Percentiles rank a stretch among this genome's conserved stretches.
Conservation (phyloP, 148 eudicot species). For the Cornus controversa region DNA sequence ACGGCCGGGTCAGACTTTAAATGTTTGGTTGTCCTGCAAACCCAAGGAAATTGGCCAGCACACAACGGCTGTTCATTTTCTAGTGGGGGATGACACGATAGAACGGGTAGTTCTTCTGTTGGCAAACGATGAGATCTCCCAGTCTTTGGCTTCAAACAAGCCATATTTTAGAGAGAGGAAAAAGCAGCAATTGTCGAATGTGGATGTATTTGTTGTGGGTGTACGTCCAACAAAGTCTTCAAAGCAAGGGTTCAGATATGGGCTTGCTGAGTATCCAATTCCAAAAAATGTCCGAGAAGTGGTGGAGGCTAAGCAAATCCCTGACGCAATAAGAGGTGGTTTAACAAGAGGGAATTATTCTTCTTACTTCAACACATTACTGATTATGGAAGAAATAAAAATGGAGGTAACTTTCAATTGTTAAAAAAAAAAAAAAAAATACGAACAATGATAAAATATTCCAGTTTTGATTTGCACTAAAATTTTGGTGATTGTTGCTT, state of each 20-base stretch:
- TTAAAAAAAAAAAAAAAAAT: not conserved
- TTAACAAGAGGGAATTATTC: slow-evolving; percentile 52
- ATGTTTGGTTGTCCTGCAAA: slow-evolving; percentile 77
- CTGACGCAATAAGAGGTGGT: slow-evolving; percentile 49
- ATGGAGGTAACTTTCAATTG: slow-evolving; percentile 59
- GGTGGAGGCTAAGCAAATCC: slow-evolving; percentile 43
- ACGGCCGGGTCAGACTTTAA: slow-evolving; percentile 49
- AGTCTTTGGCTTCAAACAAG: slow-evolving; percentile 58
- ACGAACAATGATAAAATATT: not conserved
- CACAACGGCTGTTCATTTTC: slow-evolving; percentile 72
- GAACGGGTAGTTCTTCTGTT: slow-evolving; percentile 76
- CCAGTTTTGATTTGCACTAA: slow-evolving; percentile 1
- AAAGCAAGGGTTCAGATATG: slow-evolving; percentile 23
- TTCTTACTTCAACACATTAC: slow-evolving; percentile 51
- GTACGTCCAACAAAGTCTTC: slow-evolving; percentile 54
- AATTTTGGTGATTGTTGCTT: slow-evolving; percentile 13
- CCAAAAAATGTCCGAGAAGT: slow-evolving; percentile 46
- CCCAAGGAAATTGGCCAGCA: slow-evolving; percentile 81
- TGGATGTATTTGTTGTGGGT: slow-evolving; percentile 46
- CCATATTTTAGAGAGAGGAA: slow-evolving; percentile 57
- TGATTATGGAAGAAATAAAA: slow-evolving; percentile 79
- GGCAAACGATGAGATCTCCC: slow-evolving; percentile 76
- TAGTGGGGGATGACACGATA: slow-evolving; percentile 48
- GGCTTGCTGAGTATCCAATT: slow-evolving; percentile 51
- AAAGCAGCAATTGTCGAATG: slow-evolving; percentile 21